Evolutionary conservation across 768 basidiomycete genomes (phyloP), one percentile per base, ranked within the genome.

Genomic region (Porphyrellus cyaneotinctus): DNA sequence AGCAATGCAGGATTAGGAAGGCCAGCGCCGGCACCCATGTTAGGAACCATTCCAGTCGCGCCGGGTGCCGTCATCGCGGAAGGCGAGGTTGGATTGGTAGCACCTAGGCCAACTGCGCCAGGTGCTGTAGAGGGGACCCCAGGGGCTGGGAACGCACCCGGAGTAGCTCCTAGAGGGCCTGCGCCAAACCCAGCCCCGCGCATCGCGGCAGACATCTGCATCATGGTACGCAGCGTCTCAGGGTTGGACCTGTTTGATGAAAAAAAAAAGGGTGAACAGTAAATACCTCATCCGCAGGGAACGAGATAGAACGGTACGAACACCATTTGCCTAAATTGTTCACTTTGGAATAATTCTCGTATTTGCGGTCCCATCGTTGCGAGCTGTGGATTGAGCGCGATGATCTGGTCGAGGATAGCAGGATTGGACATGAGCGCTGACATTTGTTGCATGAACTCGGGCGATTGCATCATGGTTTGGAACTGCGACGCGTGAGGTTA

Each of bases 391-490:
- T 92, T 89, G 47, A 80, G 79, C 0, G 84, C 79, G 58, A 95
- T 85, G 61, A 95, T 75, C 68, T 94, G 85, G 51, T 98, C 95
- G 47, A 97, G 72, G 43, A 97, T 74, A n/a, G 82, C 84, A 0
- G 95, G 95, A 62, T 95, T 88, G 8, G 84, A 82, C 83, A 98
- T 87, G 70, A 93, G 79, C 14, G 75, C 65, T 9, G 86, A 82
- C 89, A 99, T 95, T 70, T 94, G 89, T 56, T 89, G 82, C 36
- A 94, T 68, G 60, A 95, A 93, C 57, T 90, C 78, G 2, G 90
- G 90, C 17, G 82, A 85, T 63, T 87, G 83, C 78, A 97, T 80
- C 88, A 97, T 86, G 26, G 75, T 75, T 66, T 92, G 86, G 70
- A 95, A 75, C 88, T 92, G 61, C 7, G 12, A 22, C 6, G 14